phyloP scores from a whole-genome alignment of 805 yeast genomes.

The Candida gorgasii region DNA sequence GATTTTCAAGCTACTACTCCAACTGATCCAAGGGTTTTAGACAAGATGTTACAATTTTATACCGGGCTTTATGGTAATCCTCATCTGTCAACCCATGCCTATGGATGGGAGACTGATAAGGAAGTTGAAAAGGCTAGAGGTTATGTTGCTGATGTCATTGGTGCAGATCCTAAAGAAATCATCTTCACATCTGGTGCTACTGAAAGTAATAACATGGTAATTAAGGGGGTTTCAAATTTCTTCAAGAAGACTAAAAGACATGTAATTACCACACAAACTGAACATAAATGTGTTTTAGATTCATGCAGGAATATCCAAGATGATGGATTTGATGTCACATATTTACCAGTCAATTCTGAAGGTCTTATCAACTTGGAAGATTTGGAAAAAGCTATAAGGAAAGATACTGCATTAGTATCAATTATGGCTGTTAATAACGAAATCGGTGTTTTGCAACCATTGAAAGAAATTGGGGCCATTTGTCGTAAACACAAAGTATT shows the following conservation, averaged over 20 bases:
- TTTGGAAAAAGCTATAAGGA: constrained; percentile 79
- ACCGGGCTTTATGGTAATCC: constrained; percentile 98
- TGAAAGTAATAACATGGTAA: constrained; percentile 90
- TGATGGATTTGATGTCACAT: constrained; percentile 96
- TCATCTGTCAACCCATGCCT: constrained; percentile 93
- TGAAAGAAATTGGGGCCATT: constrained; percentile 87
- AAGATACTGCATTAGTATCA: constrained; percentile 87
- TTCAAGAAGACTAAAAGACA: constrained; percentile 88
- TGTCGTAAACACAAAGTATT: constrained; percentile 88
- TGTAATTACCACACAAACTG: constrained; percentile 94
- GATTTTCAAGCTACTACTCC: constrained; percentile 99
- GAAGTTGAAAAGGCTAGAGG: constrained; percentile 87
- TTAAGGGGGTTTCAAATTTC: constrained; percentile 95
- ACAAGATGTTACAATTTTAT: constrained; percentile 78
- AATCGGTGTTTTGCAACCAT: constrained; percentile 95
- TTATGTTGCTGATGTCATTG: constrained; percentile 78
- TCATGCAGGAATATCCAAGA: constrained; percentile 93
- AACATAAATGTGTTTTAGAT: constrained; percentile 98
- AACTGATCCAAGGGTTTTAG: constrained; percentile 93
- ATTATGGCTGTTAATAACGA: constrained; percentile 98
- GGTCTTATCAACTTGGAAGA: constrained; percentile 80
- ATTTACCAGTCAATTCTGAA: constrained; percentile 76
- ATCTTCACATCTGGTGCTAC: constrained; percentile 98
- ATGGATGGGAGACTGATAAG: constrained; percentile 98
- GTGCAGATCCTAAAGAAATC: constrained; percentile 95